phyloP scores from a whole-genome alignment of 2,329 filamentous ascomycete species.

The Phyllosticta paracitricarpa region DNA sequence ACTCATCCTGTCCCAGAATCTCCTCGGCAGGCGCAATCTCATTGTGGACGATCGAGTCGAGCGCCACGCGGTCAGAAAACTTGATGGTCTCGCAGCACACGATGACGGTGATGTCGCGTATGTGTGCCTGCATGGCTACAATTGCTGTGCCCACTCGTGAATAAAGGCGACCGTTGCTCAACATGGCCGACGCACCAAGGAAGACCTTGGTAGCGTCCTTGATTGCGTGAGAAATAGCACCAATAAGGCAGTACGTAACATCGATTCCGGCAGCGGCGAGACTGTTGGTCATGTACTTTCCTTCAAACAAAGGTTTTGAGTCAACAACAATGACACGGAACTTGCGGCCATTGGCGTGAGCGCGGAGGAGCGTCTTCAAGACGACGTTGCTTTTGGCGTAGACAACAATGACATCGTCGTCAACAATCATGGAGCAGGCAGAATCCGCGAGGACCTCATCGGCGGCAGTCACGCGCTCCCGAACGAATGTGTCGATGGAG shows the following conservation, averaged over 20 bases:
- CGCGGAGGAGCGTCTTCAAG: slow-evolving; percentile 67
- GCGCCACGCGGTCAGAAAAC: slow-evolving; percentile 79
- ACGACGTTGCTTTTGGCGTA: slow-evolving; percentile 82
- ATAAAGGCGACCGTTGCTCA: slow-evolving; percentile 86
- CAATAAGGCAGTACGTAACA: slow-evolving; percentile 73
- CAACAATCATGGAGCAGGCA: slow-evolving; percentile 63
- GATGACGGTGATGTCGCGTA: slow-evolving; percentile 68
- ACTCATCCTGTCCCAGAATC: slow-evolving; percentile 33
- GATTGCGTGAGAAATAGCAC: slow-evolving; percentile 65
- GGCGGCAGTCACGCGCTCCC: slow-evolving; percentile 79
- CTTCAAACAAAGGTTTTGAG: slow-evolving; percentile 59
- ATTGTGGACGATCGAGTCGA: slow-evolving; percentile 89
- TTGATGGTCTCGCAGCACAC: slow-evolving; percentile 93
- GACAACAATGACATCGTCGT: slow-evolving; percentile 75
- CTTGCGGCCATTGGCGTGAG: slow-evolving; percentile 56
- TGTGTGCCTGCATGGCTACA: slow-evolving; percentile 72
- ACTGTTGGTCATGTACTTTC: slow-evolving; percentile 59
- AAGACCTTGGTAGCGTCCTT: slow-evolving; percentile 64
- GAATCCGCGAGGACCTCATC: slow-evolving; percentile 75
- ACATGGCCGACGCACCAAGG: slow-evolving; percentile 86
- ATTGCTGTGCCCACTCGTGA: slow-evolving; percentile 79
- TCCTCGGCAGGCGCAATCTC: slow-evolving; percentile 74
- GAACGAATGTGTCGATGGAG: slow-evolving; percentile 80
- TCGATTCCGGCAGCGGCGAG: slow-evolving; percentile 61
- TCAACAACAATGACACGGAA: slow-evolving; percentile 85